phyloP scores from a whole-genome alignment of 2,329 filamentous ascomycete species.

The Calonectria hongkongensis region DNA sequence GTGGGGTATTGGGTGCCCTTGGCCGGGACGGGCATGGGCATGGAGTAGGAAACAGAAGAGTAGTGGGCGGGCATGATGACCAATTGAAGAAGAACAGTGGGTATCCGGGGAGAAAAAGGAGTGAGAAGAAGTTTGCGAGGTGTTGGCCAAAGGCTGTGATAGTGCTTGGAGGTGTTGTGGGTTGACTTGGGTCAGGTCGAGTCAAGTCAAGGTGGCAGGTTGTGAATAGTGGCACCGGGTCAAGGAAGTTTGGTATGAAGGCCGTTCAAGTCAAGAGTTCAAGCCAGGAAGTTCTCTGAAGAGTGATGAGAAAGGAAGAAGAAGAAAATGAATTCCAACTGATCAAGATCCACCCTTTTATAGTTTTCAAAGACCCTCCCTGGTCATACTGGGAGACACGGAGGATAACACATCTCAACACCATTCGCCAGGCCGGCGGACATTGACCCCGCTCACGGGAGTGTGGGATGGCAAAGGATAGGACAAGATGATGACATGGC shows the following conservation, averaged over 20 bases:
- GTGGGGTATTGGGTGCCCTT: constrained; percentile 75
- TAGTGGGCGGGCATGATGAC: constrained; percentile 77
- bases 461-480: constrained; percentile 54
- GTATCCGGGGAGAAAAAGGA: constrained; percentile 41
- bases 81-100: constrained; percentile 44
- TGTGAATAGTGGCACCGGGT: constrained; percentile 45
- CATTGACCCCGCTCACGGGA: constrained; percentile 65
- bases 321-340: constrained; percentile 64
- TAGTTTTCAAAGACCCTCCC: constrained; percentile 70
- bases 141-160: constrained; percentile 38
- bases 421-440: constrained; percentile 64
- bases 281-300: constrained; percentile 45
- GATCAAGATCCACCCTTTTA: constrained; percentile 77
- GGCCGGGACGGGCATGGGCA: constrained; percentile 77
- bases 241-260: constrained; percentile 49
- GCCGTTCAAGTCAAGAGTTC: constrained; percentile 43
- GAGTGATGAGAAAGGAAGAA: constrained; percentile 71
- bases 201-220: constrained; percentile 44
- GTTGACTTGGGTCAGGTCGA: constrained; percentile 47
- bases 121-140: constrained; percentile 22
- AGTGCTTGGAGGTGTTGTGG: constrained; percentile 32
- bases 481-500: constrained; percentile 60
- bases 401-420: constrained; percentile 66
- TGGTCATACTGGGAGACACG: constrained; percentile 59
- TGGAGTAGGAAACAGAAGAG: constrained; percentile 74